Conservation (phyloP, 441 rosid species). For the Rhodomyrtus psidioides region DNA sequence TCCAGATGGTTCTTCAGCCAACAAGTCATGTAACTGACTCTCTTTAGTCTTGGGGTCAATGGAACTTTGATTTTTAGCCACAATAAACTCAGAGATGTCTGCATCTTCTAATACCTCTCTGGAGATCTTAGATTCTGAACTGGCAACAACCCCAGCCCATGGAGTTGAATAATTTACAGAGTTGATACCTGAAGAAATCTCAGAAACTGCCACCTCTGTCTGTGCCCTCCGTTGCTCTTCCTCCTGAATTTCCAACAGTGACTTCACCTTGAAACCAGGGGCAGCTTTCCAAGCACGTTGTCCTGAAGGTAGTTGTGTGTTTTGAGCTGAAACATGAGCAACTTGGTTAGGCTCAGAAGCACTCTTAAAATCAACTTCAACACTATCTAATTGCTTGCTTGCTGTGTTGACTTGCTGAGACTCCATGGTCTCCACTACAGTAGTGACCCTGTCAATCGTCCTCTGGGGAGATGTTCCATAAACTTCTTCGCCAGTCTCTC, state of each 20-base stretch:
- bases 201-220: constrained; percentile 52
- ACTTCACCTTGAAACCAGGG: constrained; percentile 93
- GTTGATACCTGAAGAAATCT: constrained; percentile 28
- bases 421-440: constrained; percentile 23
- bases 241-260: constrained; percentile 90
- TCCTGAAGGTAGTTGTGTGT: constrained; percentile 25
- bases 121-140: constrained; percentile 40
- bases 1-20: constrained; percentile 54
- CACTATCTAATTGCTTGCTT: constrained; percentile 19
- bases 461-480: constrained; percentile 15
- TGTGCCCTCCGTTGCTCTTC: constrained; percentile 86
- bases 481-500: constrained; percentile 11
- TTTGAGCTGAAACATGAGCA: constrained; percentile 24
- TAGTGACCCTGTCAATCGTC: constrained; percentile 14
- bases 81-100: constrained; percentile 20
- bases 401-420: constrained; percentile 17
- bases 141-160: constrained; percentile 71
- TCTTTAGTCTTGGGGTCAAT: constrained; percentile 43
- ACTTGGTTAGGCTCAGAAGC: constrained; percentile 10
- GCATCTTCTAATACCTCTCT: constrained; percentile 40
- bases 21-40: constrained; percentile 64
- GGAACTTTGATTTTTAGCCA: constrained; percentile 37
- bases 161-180: constrained; percentile 43
- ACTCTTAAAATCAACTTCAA: constrained; percentile 23
- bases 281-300: constrained; percentile 98